phyloP scores from a whole-genome alignment of 1,139 yeast genomes.

The Sugiyamaella japonica region DNA sequence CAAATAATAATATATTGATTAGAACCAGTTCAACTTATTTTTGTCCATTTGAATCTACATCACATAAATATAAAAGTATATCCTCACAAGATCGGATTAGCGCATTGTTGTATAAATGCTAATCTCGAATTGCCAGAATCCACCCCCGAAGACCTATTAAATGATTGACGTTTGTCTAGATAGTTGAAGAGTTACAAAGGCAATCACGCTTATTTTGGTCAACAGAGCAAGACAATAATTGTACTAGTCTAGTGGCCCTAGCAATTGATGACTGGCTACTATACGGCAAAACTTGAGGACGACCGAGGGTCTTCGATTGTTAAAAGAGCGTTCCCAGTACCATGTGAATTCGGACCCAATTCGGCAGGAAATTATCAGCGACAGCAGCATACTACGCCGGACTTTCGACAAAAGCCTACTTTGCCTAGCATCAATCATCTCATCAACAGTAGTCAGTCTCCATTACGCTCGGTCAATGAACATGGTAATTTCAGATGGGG shows the following conservation, averaged over 20 bases:
- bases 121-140: neutral
- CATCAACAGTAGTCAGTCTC: neutral
- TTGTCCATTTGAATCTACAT: conserved; percentile 1
- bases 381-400: neutral
- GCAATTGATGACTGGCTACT: conserved; percentile 3
- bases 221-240: neutral
- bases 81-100: neutral
- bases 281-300: neutral
- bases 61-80: conserved; percentile 14
- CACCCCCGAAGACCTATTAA: neutral
- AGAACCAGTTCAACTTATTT: conserved; percentile 7
- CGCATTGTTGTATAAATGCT: neutral
- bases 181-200: too few species aligned
- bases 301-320: conserved; percentile 4
- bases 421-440: conserved; percentile 14
- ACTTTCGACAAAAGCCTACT: conserved; percentile 5
- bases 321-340: neutral
- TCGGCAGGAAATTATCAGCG: neutral
- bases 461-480: neutral
- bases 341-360: neutral
- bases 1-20: conserved; percentile 5
- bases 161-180: neutral
- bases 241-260: too few species aligned
- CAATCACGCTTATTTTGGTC: too few species aligned
- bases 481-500: conserved; percentile 6